Evolutionary conservation across 2,329 filamentous ascomycete genomes (phyloP).

Genomic region (Ophiostoma perfectum): DNA sequence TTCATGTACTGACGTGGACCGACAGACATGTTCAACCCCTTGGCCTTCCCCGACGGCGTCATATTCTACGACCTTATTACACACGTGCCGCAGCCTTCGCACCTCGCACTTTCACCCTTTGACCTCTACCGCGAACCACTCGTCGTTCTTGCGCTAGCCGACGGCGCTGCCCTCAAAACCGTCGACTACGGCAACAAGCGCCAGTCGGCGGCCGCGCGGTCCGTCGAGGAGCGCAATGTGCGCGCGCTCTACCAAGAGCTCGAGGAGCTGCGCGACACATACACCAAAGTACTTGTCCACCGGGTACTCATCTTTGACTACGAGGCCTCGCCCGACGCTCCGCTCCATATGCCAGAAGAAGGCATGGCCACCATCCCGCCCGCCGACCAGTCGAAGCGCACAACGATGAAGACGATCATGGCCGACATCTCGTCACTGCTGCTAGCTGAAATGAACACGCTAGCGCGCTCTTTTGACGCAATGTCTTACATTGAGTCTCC

Average conservation of each 20-base stretch:
- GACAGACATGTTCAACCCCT: conserved; percentile 85
- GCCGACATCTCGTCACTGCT: conserved; percentile 70
- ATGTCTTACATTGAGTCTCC: conserved; percentile 75
- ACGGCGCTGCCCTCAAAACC: conserved; percentile 64
- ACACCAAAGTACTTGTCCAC: conserved; percentile 71
- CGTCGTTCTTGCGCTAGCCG: conserved; percentile 76
- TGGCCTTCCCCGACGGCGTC: conserved; percentile 78
- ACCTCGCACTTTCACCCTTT: conserved; percentile 77
- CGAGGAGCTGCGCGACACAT: conserved; percentile 63
- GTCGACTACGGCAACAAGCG: conserved; percentile 47
- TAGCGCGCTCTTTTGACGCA: conserved; percentile 67
- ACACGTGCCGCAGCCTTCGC: conserved; percentile 70
- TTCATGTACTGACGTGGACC: neutral
- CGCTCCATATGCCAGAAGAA: conserved; percentile 58
- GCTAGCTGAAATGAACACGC: conserved; percentile 67
- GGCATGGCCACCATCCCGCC: conserved; percentile 68
- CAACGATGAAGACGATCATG: conserved; percentile 76
- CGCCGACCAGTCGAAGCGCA: conserved; percentile 61
- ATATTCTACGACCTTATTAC: conserved; percentile 86
- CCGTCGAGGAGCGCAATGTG: conserved; percentile 52
- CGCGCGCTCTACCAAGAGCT: conserved; percentile 61
- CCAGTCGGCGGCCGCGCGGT: conserved; percentile 45
- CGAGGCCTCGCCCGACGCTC: conserved; percentile 42
- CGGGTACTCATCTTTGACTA: conserved; percentile 78
- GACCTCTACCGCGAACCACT: conserved; percentile 84